Conservation (phyloP, 305 asterid species). For the Fraxinus sp. region DNA sequence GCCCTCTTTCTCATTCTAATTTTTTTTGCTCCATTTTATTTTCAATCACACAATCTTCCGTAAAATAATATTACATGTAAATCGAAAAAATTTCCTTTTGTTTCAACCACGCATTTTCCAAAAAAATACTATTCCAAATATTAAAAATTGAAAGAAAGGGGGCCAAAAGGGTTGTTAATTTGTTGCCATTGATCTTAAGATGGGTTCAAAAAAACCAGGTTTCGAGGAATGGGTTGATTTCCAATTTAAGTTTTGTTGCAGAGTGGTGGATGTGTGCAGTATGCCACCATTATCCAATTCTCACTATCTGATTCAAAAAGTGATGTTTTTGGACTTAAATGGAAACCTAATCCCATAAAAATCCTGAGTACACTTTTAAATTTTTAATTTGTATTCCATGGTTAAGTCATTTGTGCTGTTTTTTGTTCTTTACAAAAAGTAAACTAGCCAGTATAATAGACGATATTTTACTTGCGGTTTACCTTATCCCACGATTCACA, state of each 20-base stretch:
- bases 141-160: too few relatives aligned
- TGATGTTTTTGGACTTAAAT: not conserved
- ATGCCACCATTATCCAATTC: not conserved
- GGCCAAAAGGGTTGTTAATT: not conserved
- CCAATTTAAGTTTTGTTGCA: not conserved
- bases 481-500: not conserved
- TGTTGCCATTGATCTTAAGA: not conserved
- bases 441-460: not conserved
- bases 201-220: slow-evolving; percentile 25
- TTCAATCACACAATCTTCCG: too few relatives aligned
- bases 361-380: not conserved
- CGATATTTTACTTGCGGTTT: not conserved
- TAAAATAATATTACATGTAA: too few relatives aligned
- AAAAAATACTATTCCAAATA: too few relatives aligned
- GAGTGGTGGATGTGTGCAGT: not conserved
- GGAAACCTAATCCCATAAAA: not conserved
- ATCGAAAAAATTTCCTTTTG: too few relatives aligned
- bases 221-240: not conserved
- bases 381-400: not conserved
- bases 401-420: not conserved
- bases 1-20: too few relatives aligned
- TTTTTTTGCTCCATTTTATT: too few relatives aligned
- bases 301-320: not conserved
- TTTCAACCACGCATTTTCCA: too few relatives aligned
- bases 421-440: not conserved